Conservation (phyloP, 2,329 filamentous ascomycete species). For the Botryotinia globosa region DNA sequence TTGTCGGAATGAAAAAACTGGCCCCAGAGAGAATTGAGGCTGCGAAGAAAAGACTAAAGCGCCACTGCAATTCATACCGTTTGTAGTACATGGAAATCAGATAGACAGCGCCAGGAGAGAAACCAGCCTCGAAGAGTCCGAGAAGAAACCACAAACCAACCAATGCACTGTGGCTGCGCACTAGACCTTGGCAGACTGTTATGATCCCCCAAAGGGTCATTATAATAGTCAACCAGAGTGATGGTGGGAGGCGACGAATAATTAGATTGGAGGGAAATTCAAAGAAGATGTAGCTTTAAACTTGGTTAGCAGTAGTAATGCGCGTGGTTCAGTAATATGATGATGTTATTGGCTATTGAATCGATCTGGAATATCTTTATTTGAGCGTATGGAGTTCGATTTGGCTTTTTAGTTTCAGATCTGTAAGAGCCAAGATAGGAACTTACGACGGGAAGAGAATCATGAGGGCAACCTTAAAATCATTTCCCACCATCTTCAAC, state of each 20-base stretch:
- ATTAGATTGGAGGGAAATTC: constrained; percentile 36
- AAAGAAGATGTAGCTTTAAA: constrained; percentile 40
- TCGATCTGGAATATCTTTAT: not conserved
- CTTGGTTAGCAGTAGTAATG: not conserved
- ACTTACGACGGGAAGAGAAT: constrained; percentile 35
- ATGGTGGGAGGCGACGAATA: constrained; percentile 39
- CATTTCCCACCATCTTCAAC: constrained; percentile 48
- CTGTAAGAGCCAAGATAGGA: not conserved
- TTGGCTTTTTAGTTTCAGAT: not conserved
- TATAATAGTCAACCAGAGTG: constrained; percentile 42
- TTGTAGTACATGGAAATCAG: constrained; percentile 50
- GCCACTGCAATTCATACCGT: constrained; percentile 48
- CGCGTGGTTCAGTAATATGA: not conserved
- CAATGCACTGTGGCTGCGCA: constrained; percentile 58
- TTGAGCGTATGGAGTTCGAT: not conserved
- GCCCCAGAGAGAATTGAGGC: constrained; percentile 52
- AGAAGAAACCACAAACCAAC: constrained; percentile 68
- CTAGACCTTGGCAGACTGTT: constrained; percentile 27
- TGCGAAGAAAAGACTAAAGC: constrained; percentile 54
- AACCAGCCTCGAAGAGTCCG: constrained; percentile 49
- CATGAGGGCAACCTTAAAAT: constrained; percentile 52
- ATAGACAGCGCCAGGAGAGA: constrained; percentile 58
- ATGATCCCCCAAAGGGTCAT: constrained; percentile 47
- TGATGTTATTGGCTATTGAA: not conserved
- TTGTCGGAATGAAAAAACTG: constrained; percentile 31